Evolutionary conservation across 1,284 basidiomycete species (phyloP), one percentile per base, ranked within the genome.

Genomic region (Fomes fomentarius): DNA sequence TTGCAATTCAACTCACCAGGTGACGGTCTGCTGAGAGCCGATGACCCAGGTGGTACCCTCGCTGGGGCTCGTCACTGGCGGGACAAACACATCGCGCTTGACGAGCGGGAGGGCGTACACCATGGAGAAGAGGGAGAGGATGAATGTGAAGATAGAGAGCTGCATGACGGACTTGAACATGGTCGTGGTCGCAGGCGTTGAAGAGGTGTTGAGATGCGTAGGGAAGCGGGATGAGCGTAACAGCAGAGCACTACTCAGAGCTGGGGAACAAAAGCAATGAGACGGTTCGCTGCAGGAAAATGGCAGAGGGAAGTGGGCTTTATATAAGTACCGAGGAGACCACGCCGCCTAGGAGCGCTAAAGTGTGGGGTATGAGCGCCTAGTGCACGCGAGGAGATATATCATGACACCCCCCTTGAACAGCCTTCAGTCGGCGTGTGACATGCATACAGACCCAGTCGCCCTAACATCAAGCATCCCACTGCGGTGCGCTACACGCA

Each of bases 31-130:
- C 7, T 60, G 70, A 44, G 66, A 21, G 3, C 81, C 80, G 34
- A 72, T 66, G 22, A 57, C 48, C 80, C 81, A 83, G 33, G 73
- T 56, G n/a, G 74, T 71, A 38, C 60, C 67, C 9, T 54, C 54
- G 25, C 54, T 51, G 0, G 82, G 82, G 30, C 60, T 70, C 12
- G 65, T 66, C 47, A 83, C 69, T 1, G 54, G 61, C 4, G 82
- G 81, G 1, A 69, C 74, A 63, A 73, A 83, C 3, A 82, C 81
- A 55, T 84, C 81, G 31, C 78, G 73, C 41, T 58, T 34, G 17
- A 51, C 25, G 46, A 69, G 7, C 22, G 72, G 37, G 66, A 70
- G 58, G 26, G 74, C 73, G 12, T 58, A 58, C n/a, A 58, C 61
- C 10, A 66, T 56, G 19, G 64, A 52, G 40, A 66, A 45, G 47